Conservation (phyloP, 352 stramenopile genomes). For the Blastocystis sp. region DNA sequence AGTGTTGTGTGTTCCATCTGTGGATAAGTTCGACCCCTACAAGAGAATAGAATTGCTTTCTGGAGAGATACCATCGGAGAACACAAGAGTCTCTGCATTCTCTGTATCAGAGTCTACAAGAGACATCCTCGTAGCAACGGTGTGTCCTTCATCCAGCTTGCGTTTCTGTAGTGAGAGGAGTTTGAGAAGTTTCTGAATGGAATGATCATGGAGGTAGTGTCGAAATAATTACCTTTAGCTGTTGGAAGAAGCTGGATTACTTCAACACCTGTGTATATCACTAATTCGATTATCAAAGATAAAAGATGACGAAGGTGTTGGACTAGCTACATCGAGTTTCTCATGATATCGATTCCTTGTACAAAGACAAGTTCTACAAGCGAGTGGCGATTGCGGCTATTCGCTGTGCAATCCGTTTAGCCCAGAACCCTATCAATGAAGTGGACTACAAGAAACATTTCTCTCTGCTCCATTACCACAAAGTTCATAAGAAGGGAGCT, state of each 20-base stretch:
- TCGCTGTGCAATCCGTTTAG: background rate
- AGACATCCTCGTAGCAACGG: background rate
- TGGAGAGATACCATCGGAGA: background rate
- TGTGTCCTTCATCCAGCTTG: background rate
- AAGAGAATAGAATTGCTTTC: background rate
- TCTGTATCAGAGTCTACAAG: background rate
- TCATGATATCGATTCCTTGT: background rate
- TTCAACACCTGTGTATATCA: slow-evolving; percentile 37
- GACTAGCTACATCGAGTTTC: background rate
- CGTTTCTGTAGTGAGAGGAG: background rate
- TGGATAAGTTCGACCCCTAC: background rate
- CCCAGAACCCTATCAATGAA: background rate
- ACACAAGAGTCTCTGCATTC: background rate
- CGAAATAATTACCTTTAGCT: background rate
- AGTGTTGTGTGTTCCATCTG: background rate
- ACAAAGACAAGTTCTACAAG: background rate
- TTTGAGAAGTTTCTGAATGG: background rate
- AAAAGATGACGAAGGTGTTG: background rate
- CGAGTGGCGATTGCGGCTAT: background rate
- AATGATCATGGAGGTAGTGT: background rate
- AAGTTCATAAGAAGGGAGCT: slow-evolving; percentile 43
- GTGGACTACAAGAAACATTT: background rate
- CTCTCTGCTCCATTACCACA: background rate
- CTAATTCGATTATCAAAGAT: slow-evolving; percentile 49
- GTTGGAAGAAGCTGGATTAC: slow-evolving; percentile 18